Evolutionary conservation across 148 eudicot species (phyloP).

Genomic region (Heliosperma pusillum): DNA sequence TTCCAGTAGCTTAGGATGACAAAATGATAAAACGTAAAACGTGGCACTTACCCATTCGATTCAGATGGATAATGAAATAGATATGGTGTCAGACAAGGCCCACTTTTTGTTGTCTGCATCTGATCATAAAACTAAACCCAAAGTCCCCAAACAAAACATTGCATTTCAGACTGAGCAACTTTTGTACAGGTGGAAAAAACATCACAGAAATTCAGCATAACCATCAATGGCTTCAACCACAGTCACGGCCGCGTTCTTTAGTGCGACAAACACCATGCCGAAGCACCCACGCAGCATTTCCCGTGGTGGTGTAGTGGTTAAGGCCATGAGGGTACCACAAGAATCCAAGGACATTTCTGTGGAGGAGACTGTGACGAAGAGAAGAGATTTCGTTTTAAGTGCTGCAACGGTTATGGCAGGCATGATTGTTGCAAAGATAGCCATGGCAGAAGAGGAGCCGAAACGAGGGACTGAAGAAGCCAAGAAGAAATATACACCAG

Average conservation of each 20-base stretch:
- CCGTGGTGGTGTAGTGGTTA: constrained; percentile 38
- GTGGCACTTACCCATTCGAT: constrained; percentile 46
- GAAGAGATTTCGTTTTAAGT: constrained; percentile 68
- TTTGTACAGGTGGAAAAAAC: constrained; percentile 7
- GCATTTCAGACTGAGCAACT: constrained; percentile 7
- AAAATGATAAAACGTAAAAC: constrained; percentile 33
- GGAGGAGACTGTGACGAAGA: constrained; percentile 32
- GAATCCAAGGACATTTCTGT: constrained; percentile 17
- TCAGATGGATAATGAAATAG: constrained; percentile 47
- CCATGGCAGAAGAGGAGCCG: constrained; percentile 67
- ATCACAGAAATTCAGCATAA: neutral
- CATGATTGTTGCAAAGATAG: constrained; percentile 38
- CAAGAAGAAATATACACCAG: constrained; percentile 70
- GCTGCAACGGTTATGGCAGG: constrained; percentile 52
- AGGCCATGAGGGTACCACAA: constrained; percentile 39
- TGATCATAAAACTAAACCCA: neutral
- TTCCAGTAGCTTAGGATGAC: constrained; percentile 9
- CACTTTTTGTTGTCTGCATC: constrained; percentile 12
- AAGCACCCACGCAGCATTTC: constrained; percentile 29
- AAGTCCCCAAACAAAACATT: constrained; percentile 13
- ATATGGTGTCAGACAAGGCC: constrained; percentile 14
- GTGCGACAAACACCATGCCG: constrained; percentile 36
- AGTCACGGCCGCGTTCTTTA: constrained; percentile 50
- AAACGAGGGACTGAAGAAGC: constrained; percentile 61
- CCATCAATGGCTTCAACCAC: constrained; percentile 61